Conservation (phyloP, 306 rosid species). For the Malus orientalis region DNA sequence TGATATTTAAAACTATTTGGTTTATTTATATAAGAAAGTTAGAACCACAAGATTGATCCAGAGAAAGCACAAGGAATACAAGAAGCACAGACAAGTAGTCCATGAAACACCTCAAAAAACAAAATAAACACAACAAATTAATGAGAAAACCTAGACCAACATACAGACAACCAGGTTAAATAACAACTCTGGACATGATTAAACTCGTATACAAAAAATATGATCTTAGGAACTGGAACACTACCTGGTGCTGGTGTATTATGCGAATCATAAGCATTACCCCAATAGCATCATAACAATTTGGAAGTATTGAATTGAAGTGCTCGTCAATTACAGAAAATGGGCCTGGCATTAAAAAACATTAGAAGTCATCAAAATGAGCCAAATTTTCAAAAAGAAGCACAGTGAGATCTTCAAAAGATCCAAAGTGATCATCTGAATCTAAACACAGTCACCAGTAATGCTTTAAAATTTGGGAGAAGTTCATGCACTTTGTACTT, state of each 20-base stretch:
- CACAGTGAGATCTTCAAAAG: not conserved
- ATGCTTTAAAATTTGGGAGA: not conserved
- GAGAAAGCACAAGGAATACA: too few relatives aligned
- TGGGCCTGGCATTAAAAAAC: slow-evolving; percentile 54
- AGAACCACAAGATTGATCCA: too few relatives aligned
- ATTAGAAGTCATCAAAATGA: slow-evolving; percentile 7
- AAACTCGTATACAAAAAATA: not conserved
- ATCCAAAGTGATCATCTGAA: not conserved
- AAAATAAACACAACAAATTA: too few relatives aligned
- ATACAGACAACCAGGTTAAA: too few relatives aligned
- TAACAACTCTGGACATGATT: not conserved
- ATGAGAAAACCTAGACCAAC: too few relatives aligned
- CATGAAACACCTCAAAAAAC: too few relatives aligned
- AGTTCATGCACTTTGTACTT: not conserved
- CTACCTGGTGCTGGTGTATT: slow-evolving; percentile 86
- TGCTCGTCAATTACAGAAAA: slow-evolving; percentile 85
- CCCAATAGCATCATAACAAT: slow-evolving; percentile 88
- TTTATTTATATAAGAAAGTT: too few relatives aligned
- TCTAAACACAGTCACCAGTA: slow-evolving; percentile 2
- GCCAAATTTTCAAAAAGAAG: not conserved
- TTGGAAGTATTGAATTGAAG: slow-evolving; percentile 65
- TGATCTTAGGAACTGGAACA: not conserved
- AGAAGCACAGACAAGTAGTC: too few relatives aligned
- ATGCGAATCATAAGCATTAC: slow-evolving; percentile 89
- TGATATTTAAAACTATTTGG: too few relatives aligned